Evolutionary conservation across 768 basidiomycete species (phyloP), one percentile per base, ranked within the genome.

Genomic region (Grammothele lineata): DNA sequence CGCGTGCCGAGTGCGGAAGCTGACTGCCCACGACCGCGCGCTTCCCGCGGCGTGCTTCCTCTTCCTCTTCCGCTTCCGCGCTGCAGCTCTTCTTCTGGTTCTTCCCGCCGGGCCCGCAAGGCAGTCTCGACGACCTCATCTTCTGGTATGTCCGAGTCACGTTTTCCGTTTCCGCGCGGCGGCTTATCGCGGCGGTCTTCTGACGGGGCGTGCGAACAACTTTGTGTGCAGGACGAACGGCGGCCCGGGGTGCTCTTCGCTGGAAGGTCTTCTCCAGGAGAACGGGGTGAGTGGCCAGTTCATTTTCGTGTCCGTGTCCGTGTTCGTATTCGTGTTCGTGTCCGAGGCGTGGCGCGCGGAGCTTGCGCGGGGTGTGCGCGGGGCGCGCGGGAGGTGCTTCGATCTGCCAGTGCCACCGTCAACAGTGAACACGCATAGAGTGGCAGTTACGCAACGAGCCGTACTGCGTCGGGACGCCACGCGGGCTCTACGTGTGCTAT

Each of bases 71-170:
- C 33, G 33, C 21, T 18, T 21, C n/a, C n/a, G n/a, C n/a, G n/a
- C 32, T 33, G 11, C 44, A 88, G 84, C 73, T 87, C 14, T 89
- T 83, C 70, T 89, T 89, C 67, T 88, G 87, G 86, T 83, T 87
- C 66, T 88, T 87, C 70, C 87, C 87, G 44, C 83, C 86, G 1
- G 85, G 84, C 3, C 83, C 83, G 0, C 67, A 79, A 55, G 87
- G 85, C 17, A 84, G 80, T 53, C 59, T 76, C 4, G 83, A 89
- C 56, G 85, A 88, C 58, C 57, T 89, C 36, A 82, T 88, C 25
- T 85, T 87, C 63, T 88, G 86, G 86, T 83, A 55, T 40, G 66
- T 40, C 44, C 63, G 8, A 30, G 27, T 30, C 27, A 14, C 27
- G 8, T 30, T 7, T 30, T 14, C 7, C 15, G 9, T 41, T 11